Percentiles rank a stretch among this genome's conserved stretches.
These are phyloP conservation scores for Begonia loranthoides DNA, from an alignment of 306 rosid species.

Conservation along the genomic window DNA sequence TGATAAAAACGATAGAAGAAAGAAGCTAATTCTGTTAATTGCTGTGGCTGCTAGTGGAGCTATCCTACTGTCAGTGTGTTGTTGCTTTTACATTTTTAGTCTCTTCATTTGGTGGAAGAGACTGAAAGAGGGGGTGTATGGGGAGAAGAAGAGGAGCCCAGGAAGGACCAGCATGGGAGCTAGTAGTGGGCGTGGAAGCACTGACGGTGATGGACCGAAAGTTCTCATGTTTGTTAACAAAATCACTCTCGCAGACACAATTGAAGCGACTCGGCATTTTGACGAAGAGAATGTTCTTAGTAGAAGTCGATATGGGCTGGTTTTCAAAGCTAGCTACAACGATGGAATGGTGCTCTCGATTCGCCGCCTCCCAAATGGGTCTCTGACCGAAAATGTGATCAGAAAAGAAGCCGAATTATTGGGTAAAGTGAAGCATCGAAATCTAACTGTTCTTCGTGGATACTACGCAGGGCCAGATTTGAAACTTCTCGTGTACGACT, in stretches of 20 bases:
- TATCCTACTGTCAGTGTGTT: constrained; percentile 36
- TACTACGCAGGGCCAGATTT: constrained; percentile 67
- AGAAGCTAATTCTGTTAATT: constrained; percentile 50
- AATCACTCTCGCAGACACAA: constrained; percentile 74
- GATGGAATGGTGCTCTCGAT: constrained; percentile 91
- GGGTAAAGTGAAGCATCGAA: constrained; percentile 69
- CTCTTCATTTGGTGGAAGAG: constrained; percentile 71
- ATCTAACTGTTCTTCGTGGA: constrained; percentile 86
- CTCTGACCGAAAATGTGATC: constrained; percentile 59
- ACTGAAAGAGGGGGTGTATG: constrained; percentile 46
- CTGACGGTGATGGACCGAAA: constrained; percentile 69
- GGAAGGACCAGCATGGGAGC: constrained; percentile 72
- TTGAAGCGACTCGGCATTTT: constrained; percentile 81
- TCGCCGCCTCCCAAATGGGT: constrained; percentile 71
- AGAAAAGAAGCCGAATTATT: constrained; percentile 80
- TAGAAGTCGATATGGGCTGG: constrained; percentile 66
- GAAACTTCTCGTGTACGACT: constrained; percentile 66
- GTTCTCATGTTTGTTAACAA: constrained; percentile 85
- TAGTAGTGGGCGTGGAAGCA: constrained; percentile 79
- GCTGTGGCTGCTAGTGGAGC: constrained; percentile 42
- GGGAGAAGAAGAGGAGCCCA: constrained; percentile 77
- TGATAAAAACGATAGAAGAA: constrained; percentile 21
- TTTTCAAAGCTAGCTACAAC: constrained; percentile 76
- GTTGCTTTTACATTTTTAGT: constrained; percentile 80
- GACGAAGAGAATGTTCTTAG: constrained; percentile 89